Conservation (phyloP, 306 rosid genomes). For the Trichosanthes cucumerina region DNA sequence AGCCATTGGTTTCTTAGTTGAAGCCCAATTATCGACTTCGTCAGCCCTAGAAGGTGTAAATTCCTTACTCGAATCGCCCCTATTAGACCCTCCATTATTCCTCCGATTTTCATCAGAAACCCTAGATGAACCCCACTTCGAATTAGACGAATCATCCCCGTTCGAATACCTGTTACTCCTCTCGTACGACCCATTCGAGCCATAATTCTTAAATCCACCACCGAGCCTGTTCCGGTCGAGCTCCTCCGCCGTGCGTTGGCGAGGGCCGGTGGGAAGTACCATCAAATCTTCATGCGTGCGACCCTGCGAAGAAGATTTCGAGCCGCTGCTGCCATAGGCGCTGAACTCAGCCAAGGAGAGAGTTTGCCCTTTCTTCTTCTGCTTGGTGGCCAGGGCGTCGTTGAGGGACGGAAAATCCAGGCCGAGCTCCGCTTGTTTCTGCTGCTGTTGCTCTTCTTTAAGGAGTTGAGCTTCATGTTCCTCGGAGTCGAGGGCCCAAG, state of each 20-base stretch:
- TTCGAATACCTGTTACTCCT: slow-evolving; percentile 16
- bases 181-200: slow-evolving; percentile 20
- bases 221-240: slow-evolving; percentile 47
- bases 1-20: slow-evolving; percentile 46
- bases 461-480: slow-evolving; percentile 59
- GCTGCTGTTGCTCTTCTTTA: neutral
- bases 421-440: neutral
- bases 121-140: slow-evolving; percentile 71
- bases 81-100: slow-evolving; percentile 29
- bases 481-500: slow-evolving; percentile 86
- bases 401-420: slow-evolving; percentile 80
- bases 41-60: slow-evolving; percentile 66
- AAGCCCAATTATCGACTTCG: slow-evolving; percentile 75
- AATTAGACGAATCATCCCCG: slow-evolving; percentile 46
- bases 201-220: slow-evolving; percentile 46
- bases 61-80: slow-evolving; percentile 31
- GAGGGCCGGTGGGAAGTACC: slow-evolving; percentile 70
- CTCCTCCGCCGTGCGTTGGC: slow-evolving; percentile 83
- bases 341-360: slow-evolving; percentile 50
- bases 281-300: slow-evolving; percentile 32
- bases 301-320: slow-evolving; percentile 17
- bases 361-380: slow-evolving; percentile 75
- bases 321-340: slow-evolving; percentile 20
- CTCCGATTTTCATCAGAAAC: slow-evolving; percentile 44
- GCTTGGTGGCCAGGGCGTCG: slow-evolving; percentile 55